Conservation (phyloP, 176 grass and related monocot species). For the Eragrostis curvula region DNA sequence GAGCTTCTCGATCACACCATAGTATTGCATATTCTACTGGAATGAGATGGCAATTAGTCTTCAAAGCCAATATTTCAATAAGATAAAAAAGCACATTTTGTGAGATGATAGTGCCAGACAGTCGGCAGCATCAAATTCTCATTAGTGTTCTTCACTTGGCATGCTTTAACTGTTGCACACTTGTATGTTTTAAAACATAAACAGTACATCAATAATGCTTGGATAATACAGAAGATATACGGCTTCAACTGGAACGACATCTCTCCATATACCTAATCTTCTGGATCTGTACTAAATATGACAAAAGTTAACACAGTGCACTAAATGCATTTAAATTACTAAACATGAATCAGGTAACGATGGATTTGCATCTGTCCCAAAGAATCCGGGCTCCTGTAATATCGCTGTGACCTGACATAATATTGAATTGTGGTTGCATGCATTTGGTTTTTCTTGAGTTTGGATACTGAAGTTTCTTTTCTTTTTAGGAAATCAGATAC, state of each 20-base stretch:
- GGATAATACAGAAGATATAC: neutral
- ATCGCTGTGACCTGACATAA: neutral
- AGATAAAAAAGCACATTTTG: neutral
- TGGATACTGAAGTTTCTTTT: constrained; percentile 52
- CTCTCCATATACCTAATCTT: neutral
- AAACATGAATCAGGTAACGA: neutral
- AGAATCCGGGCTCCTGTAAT: neutral
- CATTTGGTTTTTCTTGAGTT: neutral
- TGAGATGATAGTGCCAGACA: neutral
- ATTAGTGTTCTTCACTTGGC: neutral
- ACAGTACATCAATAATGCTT: neutral
- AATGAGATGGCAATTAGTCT: neutral
- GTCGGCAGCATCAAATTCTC: neutral
- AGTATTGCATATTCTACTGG: constrained; percentile 2
- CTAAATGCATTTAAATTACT: constrained; percentile 10
- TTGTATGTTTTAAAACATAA: constrained; percentile 13
- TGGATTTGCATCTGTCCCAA: neutral
- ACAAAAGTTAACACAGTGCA: neutral
- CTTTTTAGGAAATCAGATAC: constrained; percentile 79
- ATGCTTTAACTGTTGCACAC: neutral
- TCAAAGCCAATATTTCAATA: constrained; percentile 1
- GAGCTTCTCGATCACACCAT: too few species aligned
- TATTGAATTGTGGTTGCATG: neutral
- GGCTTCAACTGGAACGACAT: neutral
- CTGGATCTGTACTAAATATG: neutral